Evolutionary conservation across 306 rosid species (phyloP).

Genomic region (Hylodesmum podocarpum): DNA sequence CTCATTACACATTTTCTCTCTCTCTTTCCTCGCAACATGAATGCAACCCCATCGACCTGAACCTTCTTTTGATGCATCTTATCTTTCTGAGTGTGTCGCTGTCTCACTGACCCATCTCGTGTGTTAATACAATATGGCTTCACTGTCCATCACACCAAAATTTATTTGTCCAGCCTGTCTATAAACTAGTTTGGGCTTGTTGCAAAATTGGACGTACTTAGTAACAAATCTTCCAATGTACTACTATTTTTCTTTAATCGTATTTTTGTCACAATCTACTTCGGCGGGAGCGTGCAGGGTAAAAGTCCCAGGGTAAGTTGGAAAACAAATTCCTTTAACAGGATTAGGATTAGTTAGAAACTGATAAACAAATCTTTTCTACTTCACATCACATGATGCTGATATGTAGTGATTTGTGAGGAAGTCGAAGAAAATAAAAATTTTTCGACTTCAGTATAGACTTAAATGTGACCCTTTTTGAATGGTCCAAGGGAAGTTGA

Average conservation of each 20-base stretch:
- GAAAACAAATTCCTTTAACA: too few relatives aligned
- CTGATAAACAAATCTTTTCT: too few relatives aligned
- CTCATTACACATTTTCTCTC: not conserved
- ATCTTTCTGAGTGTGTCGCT: not conserved
- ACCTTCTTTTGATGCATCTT: not conserved
- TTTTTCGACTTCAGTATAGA: too few relatives aligned
- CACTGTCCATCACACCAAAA: not conserved
- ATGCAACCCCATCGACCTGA: not conserved
- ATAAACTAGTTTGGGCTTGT: constrained; percentile 12
- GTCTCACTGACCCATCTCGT: not conserved
- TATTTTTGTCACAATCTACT: constrained; percentile 6
- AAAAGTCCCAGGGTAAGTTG: too few relatives aligned
- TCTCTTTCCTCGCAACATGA: not conserved
- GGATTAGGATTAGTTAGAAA: too few relatives aligned
- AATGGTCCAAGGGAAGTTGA: too few relatives aligned
- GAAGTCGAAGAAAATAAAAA: too few relatives aligned
- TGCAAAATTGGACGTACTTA: not conserved
- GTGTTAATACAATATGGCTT: not conserved
- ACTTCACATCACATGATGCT: too few relatives aligned
- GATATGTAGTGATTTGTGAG: too few relatives aligned
- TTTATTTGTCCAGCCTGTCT: constrained; percentile 20
- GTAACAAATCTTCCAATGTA: not conserved
- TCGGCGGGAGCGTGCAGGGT: not conserved
- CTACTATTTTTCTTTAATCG: not conserved
- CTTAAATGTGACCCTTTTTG: too few relatives aligned